Evolutionary conservation across 176 grass and related monocot genomes (phyloP).

Genomic region (Ampelocalamus luodianensis): DNA sequence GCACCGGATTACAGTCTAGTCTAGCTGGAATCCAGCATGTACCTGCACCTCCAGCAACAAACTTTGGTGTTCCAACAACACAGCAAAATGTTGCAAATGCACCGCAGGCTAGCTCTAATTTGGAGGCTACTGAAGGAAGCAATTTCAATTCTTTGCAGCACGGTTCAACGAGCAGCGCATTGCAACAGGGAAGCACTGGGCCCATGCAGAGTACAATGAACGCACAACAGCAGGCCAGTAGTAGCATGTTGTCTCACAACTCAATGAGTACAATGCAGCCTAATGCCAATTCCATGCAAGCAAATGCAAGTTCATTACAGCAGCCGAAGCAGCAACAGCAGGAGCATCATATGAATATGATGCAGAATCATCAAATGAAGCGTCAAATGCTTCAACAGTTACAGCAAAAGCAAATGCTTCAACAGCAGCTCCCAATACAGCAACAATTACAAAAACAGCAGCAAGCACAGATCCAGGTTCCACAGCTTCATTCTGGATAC

Average conservation of each 20-base stretch:
- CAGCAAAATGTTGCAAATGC: constrained; percentile 75
- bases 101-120: constrained; percentile 57
- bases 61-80: constrained; percentile 63
- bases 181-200: constrained; percentile 59
- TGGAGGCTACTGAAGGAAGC: constrained; percentile 56
- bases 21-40: constrained; percentile 61
- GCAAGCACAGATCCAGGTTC: constrained; percentile 63
- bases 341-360: constrained; percentile 67
- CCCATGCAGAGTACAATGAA: constrained; percentile 53
- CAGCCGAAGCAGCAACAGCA: constrained; percentile 80
- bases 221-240: constrained; percentile 60
- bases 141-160: constrained; percentile 79
- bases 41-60: constrained; percentile 59
- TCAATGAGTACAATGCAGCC: constrained; percentile 62
- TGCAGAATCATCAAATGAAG: constrained; percentile 73
- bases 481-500: constrained; percentile 68
- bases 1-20: constrained; percentile 55
- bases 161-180: constrained; percentile 47
- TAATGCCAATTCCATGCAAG: constrained; percentile 66
- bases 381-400: constrained; percentile 59
- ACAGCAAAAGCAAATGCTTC: constrained; percentile 67
- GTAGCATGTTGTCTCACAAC: constrained; percentile 63
- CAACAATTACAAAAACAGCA: constrained; percentile 72
- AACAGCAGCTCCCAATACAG: constrained; percentile 56
- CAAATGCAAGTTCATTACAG: constrained; percentile 63